A percentile compares a stretch with the other conserved stretches of the same genome.
Evolutionary conservation across 2,329 filamentous ascomycete species (phyloP).

Genomic region (Colletotrichum sansevieriae): DNA sequence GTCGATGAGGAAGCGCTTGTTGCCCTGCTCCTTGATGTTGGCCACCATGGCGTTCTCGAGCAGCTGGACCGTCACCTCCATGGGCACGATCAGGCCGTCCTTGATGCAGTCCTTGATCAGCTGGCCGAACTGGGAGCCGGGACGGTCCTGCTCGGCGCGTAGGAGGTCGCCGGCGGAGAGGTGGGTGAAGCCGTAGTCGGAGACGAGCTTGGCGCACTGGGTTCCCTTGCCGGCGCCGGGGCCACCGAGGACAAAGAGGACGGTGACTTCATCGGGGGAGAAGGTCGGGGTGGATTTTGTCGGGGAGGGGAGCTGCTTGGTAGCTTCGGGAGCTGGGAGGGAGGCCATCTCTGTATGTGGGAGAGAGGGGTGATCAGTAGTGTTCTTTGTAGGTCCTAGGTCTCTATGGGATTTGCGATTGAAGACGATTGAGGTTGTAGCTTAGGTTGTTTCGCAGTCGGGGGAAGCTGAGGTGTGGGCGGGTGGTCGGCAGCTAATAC

Average conservation of each 20-base stretch:
- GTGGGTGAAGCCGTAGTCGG: constrained; percentile 91
- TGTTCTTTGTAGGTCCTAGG: neutral
- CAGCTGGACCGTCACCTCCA: constrained; percentile 95
- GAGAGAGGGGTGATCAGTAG: constrained; percentile 34
- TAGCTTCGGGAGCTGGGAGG: constrained; percentile 54
- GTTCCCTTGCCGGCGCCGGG: constrained; percentile 97
- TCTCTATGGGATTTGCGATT: neutral
- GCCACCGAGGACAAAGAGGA: constrained; percentile 95
- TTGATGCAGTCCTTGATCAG: constrained; percentile 95
- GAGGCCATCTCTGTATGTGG: constrained; percentile 55
- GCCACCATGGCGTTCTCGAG: constrained; percentile 93
- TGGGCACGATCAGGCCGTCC: constrained; percentile 96
- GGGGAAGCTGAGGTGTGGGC: neutral
- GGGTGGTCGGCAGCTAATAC: constrained; percentile 42
- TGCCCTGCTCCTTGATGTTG: constrained; percentile 65
- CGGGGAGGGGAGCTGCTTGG: constrained; percentile 60
- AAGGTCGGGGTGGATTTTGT: constrained; percentile 76
- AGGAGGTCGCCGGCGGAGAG: constrained; percentile 94
- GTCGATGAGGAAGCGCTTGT: constrained; percentile 80
- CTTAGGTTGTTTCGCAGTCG: neutral
- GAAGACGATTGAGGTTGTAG: neutral
- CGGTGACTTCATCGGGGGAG: constrained; percentile 82
- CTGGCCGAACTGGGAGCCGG: constrained; percentile 88
- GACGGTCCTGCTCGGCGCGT: constrained; percentile 90
- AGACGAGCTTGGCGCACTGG: constrained; percentile 89